These are phyloP conservation scores for Monosporascus sp. DNA, from an alignment of 2,329 filamentous ascomycete genomes.

Conservation along the genomic window DNA sequence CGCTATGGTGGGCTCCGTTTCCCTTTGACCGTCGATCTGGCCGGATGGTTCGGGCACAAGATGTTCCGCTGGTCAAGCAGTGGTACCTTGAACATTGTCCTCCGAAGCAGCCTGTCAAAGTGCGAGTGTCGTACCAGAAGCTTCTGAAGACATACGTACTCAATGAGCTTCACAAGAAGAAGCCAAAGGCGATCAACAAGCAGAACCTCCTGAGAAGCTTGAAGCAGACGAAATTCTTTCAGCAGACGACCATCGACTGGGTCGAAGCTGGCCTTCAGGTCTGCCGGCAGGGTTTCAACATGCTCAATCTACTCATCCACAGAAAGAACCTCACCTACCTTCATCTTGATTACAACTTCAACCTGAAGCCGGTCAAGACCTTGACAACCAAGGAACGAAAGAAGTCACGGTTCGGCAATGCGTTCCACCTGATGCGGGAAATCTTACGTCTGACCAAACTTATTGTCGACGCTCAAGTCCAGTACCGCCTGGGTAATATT, in stretches of 20 bases:
- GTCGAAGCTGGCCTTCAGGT: constrained; percentile 98
- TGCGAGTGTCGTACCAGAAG: constrained; percentile 97
- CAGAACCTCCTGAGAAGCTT: constrained; percentile 85
- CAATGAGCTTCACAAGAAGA: constrained; percentile 94
- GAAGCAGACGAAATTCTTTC: constrained; percentile 98
- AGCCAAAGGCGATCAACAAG: constrained; percentile 90
- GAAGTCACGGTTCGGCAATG: constrained; percentile 98
- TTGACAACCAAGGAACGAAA: constrained; percentile 98
- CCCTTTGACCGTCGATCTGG: constrained; percentile 93
- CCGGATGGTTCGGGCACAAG: constrained; percentile 92
- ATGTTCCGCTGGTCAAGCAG: constrained; percentile 94
- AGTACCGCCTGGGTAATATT: constrained; percentile 95
- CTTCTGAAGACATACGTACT: constrained; percentile 92
- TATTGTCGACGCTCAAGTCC: constrained; percentile 96
- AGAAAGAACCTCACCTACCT: constrained; percentile 97
- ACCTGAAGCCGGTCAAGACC: constrained; percentile 97
- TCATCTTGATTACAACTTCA: constrained; percentile 99
- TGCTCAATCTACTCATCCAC: constrained; percentile 96
- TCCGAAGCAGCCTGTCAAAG: constrained; percentile 83
- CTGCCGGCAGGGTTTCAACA: constrained; percentile 97
- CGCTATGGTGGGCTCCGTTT: constrained; percentile 96
- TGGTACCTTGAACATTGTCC: constrained; percentile 98
- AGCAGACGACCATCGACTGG: constrained; percentile 99
- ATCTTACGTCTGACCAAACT: constrained; percentile 93
- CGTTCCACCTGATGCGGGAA: constrained; percentile 98